Evolutionary conservation across 225 moss, liverwort and hornwort species (phyloP), one percentile per base, ranked within the genome.

Genomic region (Bryum argenteum): DNA sequence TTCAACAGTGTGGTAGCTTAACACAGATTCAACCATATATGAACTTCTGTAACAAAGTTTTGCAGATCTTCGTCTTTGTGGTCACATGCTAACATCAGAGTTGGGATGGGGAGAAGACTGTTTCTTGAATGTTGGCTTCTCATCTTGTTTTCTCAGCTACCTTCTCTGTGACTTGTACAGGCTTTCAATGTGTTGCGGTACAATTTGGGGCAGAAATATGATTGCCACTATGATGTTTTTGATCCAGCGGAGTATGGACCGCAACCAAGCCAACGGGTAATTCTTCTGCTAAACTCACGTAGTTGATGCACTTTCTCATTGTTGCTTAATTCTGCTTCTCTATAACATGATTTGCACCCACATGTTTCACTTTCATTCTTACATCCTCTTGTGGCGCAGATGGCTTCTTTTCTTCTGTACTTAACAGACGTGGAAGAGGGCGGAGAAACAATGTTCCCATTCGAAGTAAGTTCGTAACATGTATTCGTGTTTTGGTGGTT

Each of bases 361-460:
- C 22, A 20, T 60, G 15, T 66, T 39, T 54, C 11, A 39, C 47
- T 58, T 23, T 57, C 38, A 58, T 52, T 19, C 39, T 39, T 55
- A 16, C 48, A 59, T 69, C 1, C 9, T 47, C 42, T 59, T 72
- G 15, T 40, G 69, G 61, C 52, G 23, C 77, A 83, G 83, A 80
- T 83, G 83, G 98, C 92, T 66, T 98, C 98, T 28, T 92, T 98
- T 76, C 98, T 98, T 70, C 73, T 98, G 21, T 98, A 98, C 80
- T 85, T 98, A 54, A 91, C 98, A n/a, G 94, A 94, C 58, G 98
- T 98, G 50, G 94, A 94, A 60, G 98, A 93, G 73, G 98, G 98
- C 64, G 98, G 98, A 82, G 98, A 94, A 84, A 98, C 98, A 22
- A 94, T 98, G 98, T 98, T 98, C 74, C 98, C 98, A 2, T 98